A percentile compares a stretch with the other conserved stretches of the same genome.
Conservation (phyloP, 495 filamentous ascomycete genomes). For the Penicillium antarcticum region DNA sequence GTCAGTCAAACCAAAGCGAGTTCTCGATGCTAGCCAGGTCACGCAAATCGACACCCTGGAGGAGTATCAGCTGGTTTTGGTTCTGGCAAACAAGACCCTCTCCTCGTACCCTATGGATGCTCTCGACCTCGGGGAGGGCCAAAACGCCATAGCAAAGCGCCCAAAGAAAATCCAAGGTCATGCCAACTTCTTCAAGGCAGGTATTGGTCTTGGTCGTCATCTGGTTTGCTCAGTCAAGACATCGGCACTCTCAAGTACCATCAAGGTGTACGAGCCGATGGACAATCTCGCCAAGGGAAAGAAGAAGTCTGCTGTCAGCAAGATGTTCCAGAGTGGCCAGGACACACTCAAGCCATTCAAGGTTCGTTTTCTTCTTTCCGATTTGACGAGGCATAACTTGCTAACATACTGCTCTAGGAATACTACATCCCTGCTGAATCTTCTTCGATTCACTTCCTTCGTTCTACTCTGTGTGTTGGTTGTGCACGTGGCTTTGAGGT, state of each 20-base stretch:
- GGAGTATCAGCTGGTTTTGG: constrained; percentile 85
- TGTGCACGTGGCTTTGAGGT: constrained; percentile 96
- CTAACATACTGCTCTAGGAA: constrained; percentile 51
- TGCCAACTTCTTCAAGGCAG: constrained; percentile 97
- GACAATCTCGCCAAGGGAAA: constrained; percentile 83
- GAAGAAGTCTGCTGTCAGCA: constrained; percentile 87
- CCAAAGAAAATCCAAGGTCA: constrained; percentile 97
- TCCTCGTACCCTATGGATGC: constrained; percentile 82
- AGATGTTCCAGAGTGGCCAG: constrained; percentile 91
- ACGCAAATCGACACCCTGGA: constrained; percentile 96
- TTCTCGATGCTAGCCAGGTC: constrained; percentile 82
- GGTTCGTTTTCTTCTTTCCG: constrained; percentile 34
- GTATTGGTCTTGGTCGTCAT: constrained; percentile 90
- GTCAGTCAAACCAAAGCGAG: constrained; percentile 68
- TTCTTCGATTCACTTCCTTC: constrained; percentile 93
- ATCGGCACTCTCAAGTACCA: constrained; percentile 82
- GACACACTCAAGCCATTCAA: constrained; percentile 96
- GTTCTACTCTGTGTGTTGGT: constrained; percentile 93
- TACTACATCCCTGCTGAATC: constrained; percentile 98
- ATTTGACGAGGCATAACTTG: neutral
- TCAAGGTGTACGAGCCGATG: constrained; percentile 97
- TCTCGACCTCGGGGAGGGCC: constrained; percentile 74
- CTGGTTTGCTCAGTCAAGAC: constrained; percentile 94
- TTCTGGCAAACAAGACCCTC: constrained; percentile 89
- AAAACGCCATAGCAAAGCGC: constrained; percentile 69